phyloP scores from a whole-genome alignment of 1,139 yeast genomes.

The Meyerozyma carpophila region DNA sequence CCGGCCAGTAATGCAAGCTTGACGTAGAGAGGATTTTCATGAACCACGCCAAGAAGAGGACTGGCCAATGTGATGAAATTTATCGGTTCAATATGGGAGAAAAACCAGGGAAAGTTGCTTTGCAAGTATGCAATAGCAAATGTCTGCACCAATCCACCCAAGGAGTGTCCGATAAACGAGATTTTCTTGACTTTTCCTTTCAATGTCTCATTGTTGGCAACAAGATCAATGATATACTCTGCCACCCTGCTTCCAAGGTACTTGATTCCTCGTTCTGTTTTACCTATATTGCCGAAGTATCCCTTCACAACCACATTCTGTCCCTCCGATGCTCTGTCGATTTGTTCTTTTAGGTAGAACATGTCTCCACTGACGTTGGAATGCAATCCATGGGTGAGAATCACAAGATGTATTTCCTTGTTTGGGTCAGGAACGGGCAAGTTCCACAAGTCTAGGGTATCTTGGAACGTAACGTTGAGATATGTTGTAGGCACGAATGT shows the following conservation, averaged over 20 bases:
- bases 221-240: constrained; percentile 61
- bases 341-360: constrained; percentile 77
- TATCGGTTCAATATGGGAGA: constrained; percentile 60
- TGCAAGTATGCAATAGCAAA: constrained; percentile 84
- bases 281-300: constrained; percentile 76
- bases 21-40: constrained; percentile 85
- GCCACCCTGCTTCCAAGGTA: constrained; percentile 82
- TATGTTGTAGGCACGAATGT: constrained; percentile 16
- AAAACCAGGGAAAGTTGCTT: constrained; percentile 67
- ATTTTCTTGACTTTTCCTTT: constrained; percentile 46
- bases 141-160: constrained; percentile 88
- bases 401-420: constrained; percentile 63
- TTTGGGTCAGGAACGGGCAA: constrained; percentile 39
- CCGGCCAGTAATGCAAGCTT: constrained; percentile 84
- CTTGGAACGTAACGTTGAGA: constrained; percentile 43
- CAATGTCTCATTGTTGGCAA: constrained; percentile 32
- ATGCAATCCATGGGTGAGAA: constrained; percentile 87
- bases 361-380: constrained; percentile 87
- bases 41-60: constrained; percentile 78
- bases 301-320: constrained; percentile 73
- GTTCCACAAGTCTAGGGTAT: constrained; percentile 74
- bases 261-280: constrained; percentile 86
- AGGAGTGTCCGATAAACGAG: constrained; percentile 87
- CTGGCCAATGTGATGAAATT: constrained; percentile 83
- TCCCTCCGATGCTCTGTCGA: constrained; percentile 50